Base-by-base conservation (phyloP, 1,139 yeast genomes). In the Taiozyma sp. region DNA sequence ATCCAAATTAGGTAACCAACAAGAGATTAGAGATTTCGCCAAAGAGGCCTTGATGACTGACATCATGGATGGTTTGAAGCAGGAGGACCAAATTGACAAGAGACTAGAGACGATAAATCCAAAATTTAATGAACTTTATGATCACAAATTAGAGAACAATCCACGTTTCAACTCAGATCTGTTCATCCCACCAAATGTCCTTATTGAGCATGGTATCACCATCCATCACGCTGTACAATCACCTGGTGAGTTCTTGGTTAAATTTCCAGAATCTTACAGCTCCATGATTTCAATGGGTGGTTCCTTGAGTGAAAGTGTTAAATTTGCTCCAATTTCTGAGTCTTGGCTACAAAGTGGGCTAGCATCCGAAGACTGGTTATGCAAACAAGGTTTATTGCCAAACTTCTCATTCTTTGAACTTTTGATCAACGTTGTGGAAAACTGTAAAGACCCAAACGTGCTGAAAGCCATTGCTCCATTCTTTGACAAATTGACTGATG, bases 231-330 rank as follows among this genome's bases (percentile, higher is more conserved):
- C 79, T 0, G 61, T 74, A 14, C 91, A 85, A 64, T 71, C 70
- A 39, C 82, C 85, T 0, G 88, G 89, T 0, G 87, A 85, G 46
- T 73, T 75, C 53, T 68, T 85, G 5, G 68, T 84, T 48, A 81
- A 77, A 51, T 81, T 70, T 54, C 90, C 91, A 0, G 73, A 75
- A 51, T 64, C 80, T 1, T 83, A 79, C 61, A 70, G 82, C 0
- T 66, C 81, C 12, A 68, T 68, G 4, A 62, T 82, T 4, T 79
- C 85, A 0, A 65, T 79, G 32, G 90, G 89, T 0, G 72, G 80
- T 47, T 75, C 75, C 49, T 67, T 83, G 12, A 74, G 78, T 48
- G 87, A 84, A 64, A 75, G 75, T 45, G 79, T 78, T 2, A 75
- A 76, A 52, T 76, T 84, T 65, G 85, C 87, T 1, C 74, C 85